Base-by-base conservation (phyloP, 129 eudicot species). In the Tagetes patula region DNA sequence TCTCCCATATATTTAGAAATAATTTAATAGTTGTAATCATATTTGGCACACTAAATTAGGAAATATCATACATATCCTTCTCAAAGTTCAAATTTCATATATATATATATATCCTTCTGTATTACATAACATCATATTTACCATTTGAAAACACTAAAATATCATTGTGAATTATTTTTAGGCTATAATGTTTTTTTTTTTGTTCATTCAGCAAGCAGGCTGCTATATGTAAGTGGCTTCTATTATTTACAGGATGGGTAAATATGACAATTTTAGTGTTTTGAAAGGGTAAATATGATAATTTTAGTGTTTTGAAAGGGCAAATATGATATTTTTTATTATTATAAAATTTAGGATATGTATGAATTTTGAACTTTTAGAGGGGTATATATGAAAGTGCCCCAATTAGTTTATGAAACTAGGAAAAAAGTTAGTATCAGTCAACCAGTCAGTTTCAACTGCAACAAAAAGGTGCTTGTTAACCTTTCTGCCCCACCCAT, bases 331-430 rank as follows among this genome's bases (percentile, higher is more conserved):
- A 20, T 20, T 20, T 20, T 20, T 20, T 20, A 20, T 20, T 20
- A 59, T 10, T 59, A 58, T 58, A 32, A 32, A 31, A 59, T 59
- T 10, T 32, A 10, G 65, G 65, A 10, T 41, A 9, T 8, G 10
- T 34, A 4, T 59, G 40, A 60, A 34, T 33, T 34, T 60, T 60
- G 66, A 60, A 60, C 66, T 60, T 60, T 10, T 60, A 36, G 20
- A 60, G 43, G 66, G 34, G 10, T 60, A 8, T 60, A 61, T 61
- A 36, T 36, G 37, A 11, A 61, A 36, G 4, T 61, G 67, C 27
- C 3, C 30, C 1, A 32, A 2, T 38, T 61, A 60, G 12, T 36
- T 10, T 37, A 61, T 11, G 67, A 61, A 12, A 11, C 11, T 36
- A 10, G 30, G 30, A 61, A 43, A 61, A 12, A 32, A 59, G 3